Evolutionary conservation across 495 filamentous ascomycete species (phyloP).

Genomic region (Podospora comata): DNA sequence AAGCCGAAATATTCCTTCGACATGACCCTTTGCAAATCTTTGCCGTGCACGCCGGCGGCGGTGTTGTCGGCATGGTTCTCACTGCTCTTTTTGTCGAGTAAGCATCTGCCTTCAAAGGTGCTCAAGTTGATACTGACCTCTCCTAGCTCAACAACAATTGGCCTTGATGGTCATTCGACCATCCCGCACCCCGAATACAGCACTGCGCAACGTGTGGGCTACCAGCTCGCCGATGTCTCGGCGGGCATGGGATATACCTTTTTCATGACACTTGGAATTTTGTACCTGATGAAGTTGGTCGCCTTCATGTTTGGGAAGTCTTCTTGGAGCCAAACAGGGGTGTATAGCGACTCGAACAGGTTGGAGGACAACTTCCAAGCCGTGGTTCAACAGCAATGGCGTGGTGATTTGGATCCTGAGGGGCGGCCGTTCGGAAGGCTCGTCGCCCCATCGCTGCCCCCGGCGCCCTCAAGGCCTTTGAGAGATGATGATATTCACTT

Average conservation of each 20-base stretch:
- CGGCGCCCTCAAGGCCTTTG: background rate
- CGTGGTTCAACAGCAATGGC: slow-evolving; percentile 8
- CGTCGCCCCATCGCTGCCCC: background rate
- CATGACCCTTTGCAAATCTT: slow-evolving; percentile 23
- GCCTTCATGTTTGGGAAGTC: background rate
- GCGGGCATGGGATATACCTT: slow-evolving; percentile 22
- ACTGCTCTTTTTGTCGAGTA: slow-evolving; percentile 21
- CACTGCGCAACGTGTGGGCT: slow-evolving; percentile 16
- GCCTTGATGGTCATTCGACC: slow-evolving; percentile 22
- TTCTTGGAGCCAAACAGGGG: slow-evolving; percentile 3
- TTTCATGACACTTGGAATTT: slow-evolving; percentile 16
- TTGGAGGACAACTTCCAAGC: slow-evolving; percentile 10
- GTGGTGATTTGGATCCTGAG: slow-evolving; percentile 6
- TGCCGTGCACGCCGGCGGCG: slow-evolving; percentile 24
- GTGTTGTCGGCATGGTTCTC: slow-evolving; percentile 21
- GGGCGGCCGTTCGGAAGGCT: background rate
- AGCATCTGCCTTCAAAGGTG: background rate
- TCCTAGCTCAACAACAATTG: slow-evolving; percentile 14
- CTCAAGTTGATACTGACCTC: background rate
- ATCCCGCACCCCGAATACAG: slow-evolving; percentile 18
- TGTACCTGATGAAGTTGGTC: slow-evolving; percentile 21
- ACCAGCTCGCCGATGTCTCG: slow-evolving; percentile 15
- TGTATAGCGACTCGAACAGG: background rate
- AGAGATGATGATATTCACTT: slow-evolving; percentile 6
- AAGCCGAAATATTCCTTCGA: slow-evolving; percentile 14